Evolutionary conservation across 139 green algal genomes (phyloP).

Genomic region (Desmodesmus armatus): DNA sequence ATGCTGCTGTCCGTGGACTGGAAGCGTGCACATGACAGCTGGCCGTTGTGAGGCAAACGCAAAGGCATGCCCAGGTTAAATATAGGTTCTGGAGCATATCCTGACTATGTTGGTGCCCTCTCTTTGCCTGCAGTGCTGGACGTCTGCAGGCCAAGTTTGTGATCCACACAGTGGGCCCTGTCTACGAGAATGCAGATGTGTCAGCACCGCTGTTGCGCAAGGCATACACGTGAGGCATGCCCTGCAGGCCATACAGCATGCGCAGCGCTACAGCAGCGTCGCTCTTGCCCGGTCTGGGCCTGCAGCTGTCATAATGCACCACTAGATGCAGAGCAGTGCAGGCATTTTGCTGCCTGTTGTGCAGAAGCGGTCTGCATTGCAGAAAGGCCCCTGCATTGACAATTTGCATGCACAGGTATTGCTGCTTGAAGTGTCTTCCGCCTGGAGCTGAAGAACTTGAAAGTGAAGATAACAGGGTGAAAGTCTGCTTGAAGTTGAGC

Average conservation of each 20-base stretch:
- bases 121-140: conserved; percentile 60
- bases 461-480: not conserved
- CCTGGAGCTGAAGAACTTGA: not conserved
- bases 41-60: no score
- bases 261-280: not conserved
- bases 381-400: no score
- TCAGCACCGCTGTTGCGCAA: conserved; percentile 70
- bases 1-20: not conserved
- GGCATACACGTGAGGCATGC: conserved; percentile 70
- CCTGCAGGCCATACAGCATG: not conserved
- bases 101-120: not conserved
- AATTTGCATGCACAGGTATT: no score
- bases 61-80: no score
- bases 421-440: no score
- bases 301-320: no score
- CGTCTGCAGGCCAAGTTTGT: conserved; percentile 76
- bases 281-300: not conserved
- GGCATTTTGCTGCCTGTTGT: no score
- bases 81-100: not conserved
- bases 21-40: no score
- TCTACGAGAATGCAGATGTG: conserved; percentile 68
- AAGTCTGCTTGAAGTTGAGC: not conserved
- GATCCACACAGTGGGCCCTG: conserved; percentile 95
- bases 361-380: no score
- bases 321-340: no score